A percentile compares a stretch with the other conserved stretches of the same genome.
phyloP scores from a whole-genome alignment of 306 rosid genomes.

The Begonia fuchsioides region DNA sequence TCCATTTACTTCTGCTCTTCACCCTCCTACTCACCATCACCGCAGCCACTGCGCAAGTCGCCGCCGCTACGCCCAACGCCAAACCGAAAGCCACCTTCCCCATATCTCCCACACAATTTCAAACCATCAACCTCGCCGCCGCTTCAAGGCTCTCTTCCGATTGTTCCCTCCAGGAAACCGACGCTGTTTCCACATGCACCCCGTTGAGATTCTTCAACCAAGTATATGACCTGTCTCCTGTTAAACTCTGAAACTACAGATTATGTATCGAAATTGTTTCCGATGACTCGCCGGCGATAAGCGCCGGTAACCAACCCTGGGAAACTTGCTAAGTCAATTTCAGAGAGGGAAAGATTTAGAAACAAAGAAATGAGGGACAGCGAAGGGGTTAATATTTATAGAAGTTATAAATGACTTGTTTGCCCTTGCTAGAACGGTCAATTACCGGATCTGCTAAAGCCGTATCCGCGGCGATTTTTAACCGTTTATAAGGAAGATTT shows the following conservation, averaged over 20 bases:
- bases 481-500: conserved; percentile 4
- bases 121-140: conserved; percentile 35
- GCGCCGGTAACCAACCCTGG: conserved; percentile 24
- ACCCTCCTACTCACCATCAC: conserved; percentile 59
- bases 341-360: conserved; percentile 7
- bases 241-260: neutral
- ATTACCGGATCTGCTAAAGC: conserved; percentile 5
- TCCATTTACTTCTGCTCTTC: conserved; percentile 65
- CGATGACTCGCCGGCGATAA: conserved; percentile 18
- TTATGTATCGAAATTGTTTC: neutral
- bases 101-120: conserved; percentile 27
- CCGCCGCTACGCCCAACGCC: conserved; percentile 57
- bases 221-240: neutral
- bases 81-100: conserved; percentile 53
- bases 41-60: conserved; percentile 68
- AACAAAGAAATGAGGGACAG: conserved; percentile 8
- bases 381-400: conserved; percentile 42
- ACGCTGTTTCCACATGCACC: conserved; percentile 62
- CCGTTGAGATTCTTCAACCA: conserved; percentile 7
- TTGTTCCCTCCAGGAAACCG: conserved; percentile 24
- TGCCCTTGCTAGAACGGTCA: conserved; percentile 6
- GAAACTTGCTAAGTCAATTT: conserved; percentile 2
- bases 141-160: conserved; percentile 21
- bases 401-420: conserved; percentile 12
- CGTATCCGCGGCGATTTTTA: conserved; percentile 9